phyloP scores from a whole-genome alignment of 208 protist genomes.

The Acanthamoeba castellanii region DNA sequence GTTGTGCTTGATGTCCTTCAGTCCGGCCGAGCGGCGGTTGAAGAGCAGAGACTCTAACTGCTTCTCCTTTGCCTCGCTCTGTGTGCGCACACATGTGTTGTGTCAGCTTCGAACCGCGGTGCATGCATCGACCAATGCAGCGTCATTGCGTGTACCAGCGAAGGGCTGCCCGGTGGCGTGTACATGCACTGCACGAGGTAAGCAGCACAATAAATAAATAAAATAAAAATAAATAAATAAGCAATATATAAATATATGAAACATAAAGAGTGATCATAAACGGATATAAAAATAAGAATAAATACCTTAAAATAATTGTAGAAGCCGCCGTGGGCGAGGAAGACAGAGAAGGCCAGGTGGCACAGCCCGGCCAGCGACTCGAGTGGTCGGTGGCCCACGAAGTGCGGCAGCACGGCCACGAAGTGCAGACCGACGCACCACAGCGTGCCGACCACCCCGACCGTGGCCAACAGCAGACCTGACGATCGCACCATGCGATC shows the following conservation, averaged over 20 bases:
- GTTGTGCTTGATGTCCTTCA: constrained; percentile 4
- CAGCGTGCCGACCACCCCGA: not conserved
- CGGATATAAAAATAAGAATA: not conserved
- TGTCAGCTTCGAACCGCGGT: too few species aligned
- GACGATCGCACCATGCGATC: not conserved
- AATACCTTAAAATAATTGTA: constrained; percentile 25
- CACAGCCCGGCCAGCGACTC: not conserved
- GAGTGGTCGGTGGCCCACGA: not conserved
- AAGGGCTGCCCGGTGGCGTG: not conserved
- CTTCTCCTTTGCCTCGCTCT: not conserved
- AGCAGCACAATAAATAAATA: not conserved
- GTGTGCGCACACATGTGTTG: too few species aligned
- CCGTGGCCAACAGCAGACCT: not conserved
- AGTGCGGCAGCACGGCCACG: not conserved
- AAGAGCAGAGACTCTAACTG: not conserved
- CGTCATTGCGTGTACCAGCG: not conserved
- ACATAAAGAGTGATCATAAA: not conserved
- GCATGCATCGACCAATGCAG: too few species aligned
- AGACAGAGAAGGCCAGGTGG: not conserved
- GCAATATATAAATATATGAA: not conserved
- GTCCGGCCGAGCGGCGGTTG: not conserved
- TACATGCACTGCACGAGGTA: not conserved
- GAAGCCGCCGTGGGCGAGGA: not conserved
- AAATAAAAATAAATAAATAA: constrained; percentile 9
- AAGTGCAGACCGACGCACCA: not conserved